phyloP scores from a whole-genome alignment of 441 rosid species.

The Aquilaria agallochum region DNA sequence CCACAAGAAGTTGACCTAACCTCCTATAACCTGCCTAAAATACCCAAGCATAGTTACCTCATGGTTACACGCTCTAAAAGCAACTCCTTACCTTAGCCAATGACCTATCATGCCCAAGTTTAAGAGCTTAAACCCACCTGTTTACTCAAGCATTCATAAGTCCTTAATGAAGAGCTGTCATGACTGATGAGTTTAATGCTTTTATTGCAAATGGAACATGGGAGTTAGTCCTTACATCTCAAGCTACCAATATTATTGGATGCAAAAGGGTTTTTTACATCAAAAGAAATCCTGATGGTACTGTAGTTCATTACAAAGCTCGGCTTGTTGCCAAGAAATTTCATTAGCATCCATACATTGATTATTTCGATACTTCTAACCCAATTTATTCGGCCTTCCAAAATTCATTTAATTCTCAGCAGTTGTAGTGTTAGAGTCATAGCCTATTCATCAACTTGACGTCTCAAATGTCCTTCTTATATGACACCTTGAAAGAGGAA shows the following conservation, averaged over 20 bases:
- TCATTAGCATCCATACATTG: not conserved
- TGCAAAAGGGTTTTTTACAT: not conserved
- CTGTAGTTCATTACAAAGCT: not conserved
- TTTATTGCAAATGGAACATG: not conserved
- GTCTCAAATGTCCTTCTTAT: not conserved
- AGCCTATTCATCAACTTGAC: not conserved
- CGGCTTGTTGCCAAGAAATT: not conserved
- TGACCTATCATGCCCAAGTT: too few species aligned
- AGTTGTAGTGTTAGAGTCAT: not conserved
- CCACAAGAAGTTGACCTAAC: too few species aligned
- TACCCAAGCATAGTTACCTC: not conserved
- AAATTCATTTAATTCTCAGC: not conserved
- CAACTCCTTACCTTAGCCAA: too few species aligned
- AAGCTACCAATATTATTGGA: not conserved
- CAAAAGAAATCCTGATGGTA: not conserved
- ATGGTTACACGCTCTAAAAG: not conserved
- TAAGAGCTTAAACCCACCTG: not conserved
- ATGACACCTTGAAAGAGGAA: not conserved
- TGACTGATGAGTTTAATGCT: not conserved
- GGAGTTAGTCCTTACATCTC: not conserved
- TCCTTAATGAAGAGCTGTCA: not conserved
- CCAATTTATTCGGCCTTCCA: not conserved
- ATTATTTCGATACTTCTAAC: not conserved
- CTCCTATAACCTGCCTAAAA: not conserved
- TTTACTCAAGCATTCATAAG: not conserved